These are phyloP conservation scores for Verticillium nonalfalfae DNA, from an alignment of 2,329 filamentous ascomycete species.

Conservation along the genomic window DNA sequence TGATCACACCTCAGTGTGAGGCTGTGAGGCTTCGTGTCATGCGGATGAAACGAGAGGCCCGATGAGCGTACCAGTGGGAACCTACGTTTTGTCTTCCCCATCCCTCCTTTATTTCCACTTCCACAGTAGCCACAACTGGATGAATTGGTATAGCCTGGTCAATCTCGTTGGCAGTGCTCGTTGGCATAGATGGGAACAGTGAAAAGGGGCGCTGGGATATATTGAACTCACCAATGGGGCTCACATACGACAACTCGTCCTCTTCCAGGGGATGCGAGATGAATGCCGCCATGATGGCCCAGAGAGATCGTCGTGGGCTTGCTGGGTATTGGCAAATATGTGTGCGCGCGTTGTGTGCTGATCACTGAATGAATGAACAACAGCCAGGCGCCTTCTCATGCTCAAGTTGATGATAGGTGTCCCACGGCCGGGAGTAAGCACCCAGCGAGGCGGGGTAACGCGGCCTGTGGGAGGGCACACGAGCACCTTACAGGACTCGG, in stretches of 20 bases:
- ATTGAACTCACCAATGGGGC: neutral
- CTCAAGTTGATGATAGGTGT: too few relatives aligned
- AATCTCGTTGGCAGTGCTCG: neutral
- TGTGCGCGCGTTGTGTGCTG: neutral
- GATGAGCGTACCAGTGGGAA: slow-evolving; percentile 7
- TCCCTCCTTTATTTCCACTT: slow-evolving; percentile 36
- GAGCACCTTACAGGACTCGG: too few relatives aligned
- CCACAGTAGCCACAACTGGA: slow-evolving; percentile 49
- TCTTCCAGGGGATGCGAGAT: neutral
- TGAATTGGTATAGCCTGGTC: slow-evolving; percentile 43
- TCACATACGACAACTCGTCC: neutral
- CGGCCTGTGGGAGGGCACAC: too few relatives aligned
- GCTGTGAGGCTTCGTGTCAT: neutral
- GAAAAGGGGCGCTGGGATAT: neutral
- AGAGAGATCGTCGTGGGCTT: neutral
- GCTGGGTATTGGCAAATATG: neutral
- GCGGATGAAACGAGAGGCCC: neutral
- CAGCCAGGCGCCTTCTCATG: too few relatives aligned
- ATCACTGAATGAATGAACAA: neutral
- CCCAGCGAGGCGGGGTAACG: too few relatives aligned
- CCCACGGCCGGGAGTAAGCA: too few relatives aligned
- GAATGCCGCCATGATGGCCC: neutral
- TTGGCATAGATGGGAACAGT: neutral
- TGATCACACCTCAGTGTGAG: neutral
- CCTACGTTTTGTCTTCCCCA: slow-evolving; percentile 46